Conservation (phyloP, 129 eudicot species). For the Pulicaria dysenterica region DNA sequence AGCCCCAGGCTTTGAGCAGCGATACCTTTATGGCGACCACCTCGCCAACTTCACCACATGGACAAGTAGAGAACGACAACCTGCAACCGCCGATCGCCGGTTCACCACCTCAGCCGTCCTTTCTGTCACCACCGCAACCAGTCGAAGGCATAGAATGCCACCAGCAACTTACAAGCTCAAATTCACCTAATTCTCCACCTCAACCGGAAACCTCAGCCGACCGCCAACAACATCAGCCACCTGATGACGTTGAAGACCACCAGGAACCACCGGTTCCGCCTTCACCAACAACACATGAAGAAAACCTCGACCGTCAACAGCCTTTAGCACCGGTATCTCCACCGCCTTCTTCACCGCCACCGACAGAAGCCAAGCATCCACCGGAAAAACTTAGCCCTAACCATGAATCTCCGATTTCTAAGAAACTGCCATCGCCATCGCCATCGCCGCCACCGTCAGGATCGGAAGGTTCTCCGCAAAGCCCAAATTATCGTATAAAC, state of each 20-base stretch:
- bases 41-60: slow-evolving; percentile 30
- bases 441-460: slow-evolving; percentile 21
- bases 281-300: slow-evolving; percentile 35
- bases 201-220: slow-evolving; percentile 15
- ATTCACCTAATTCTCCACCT: slow-evolving; percentile 22
- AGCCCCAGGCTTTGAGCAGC: background rate
- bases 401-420: slow-evolving; percentile 16
- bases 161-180: slow-evolving; percentile 22
- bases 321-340: slow-evolving; percentile 24
- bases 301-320: background rate
- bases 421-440: slow-evolving; percentile 11
- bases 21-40: slow-evolving; percentile 28
- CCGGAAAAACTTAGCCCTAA: slow-evolving; percentile 22
- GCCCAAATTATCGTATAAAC: slow-evolving; percentile 23
- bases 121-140: slow-evolving; percentile 17
- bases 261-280: slow-evolving; percentile 25
- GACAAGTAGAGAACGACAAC: slow-evolving; percentile 16
- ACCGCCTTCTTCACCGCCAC: too few relatives aligned
- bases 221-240: slow-evolving; percentile 17
- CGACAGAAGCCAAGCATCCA: background rate
- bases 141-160: slow-evolving; percentile 21
- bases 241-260: slow-evolving; percentile 16
- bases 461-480: background rate
- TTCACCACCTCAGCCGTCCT: slow-evolving; percentile 13
- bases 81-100: slow-evolving; percentile 17